Percentiles rank a stretch among this genome's conserved stretches.
These are phyloP conservation scores for Suaeda aralocaspica DNA, from an alignment of 148 eudicot species.

Conservation along the genomic window DNA sequence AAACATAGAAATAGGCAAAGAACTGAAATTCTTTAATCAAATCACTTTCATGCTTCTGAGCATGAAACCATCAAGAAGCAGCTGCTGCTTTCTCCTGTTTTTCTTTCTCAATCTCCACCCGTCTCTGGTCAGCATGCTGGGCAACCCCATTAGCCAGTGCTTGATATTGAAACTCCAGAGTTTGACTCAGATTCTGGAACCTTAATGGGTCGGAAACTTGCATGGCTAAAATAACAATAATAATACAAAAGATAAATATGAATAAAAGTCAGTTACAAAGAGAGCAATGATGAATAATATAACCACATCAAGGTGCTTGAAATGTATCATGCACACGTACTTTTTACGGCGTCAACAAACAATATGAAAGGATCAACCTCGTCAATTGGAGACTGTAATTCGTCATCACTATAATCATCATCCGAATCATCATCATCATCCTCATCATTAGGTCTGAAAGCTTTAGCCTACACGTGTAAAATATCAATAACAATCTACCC, in stretches of 20 bases:
- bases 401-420: constrained; percentile 92
- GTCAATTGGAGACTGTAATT: constrained; percentile 88
- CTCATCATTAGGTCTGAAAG: constrained; percentile 62
- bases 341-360: constrained; percentile 79
- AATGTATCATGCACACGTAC: constrained; percentile 31
- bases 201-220: constrained; percentile 82
- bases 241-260: neutral
- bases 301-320: neutral
- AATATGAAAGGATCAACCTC: constrained; percentile 88
- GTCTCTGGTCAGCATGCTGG: constrained; percentile 87
- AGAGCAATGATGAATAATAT: neutral
- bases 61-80: constrained; percentile 38
- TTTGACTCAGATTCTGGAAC: constrained; percentile 75
- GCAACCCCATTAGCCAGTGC: constrained; percentile 87
- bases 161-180: constrained; percentile 76
- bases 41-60: neutral
- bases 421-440: constrained; percentile 92
- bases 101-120: constrained; percentile 80
- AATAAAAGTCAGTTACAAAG: neutral
- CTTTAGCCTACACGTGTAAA: constrained; percentile 58
- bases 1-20: constrained; percentile 12
- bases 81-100: constrained; percentile 64
- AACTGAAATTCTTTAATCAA: neutral
- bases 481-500: neutral
- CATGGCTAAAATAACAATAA: constrained; percentile 37